Base-by-base conservation (phyloP, 2,329 filamentous ascomycete genomes). In the Calonectria leucothoes region DNA sequence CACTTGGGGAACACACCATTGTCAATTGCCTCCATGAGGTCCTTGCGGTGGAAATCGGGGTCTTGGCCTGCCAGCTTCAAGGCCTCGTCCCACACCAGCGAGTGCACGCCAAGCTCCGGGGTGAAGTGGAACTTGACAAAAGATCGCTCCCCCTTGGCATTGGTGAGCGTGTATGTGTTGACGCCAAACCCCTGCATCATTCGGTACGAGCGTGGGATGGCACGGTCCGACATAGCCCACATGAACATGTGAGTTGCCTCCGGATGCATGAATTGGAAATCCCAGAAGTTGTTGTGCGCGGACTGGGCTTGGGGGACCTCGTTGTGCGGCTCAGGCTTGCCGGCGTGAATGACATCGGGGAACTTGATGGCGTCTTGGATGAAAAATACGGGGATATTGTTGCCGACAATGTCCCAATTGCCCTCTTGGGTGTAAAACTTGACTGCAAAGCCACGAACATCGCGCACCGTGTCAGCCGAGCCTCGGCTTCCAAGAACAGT, bases 171-270 rank as follows among this genome's bases (percentile, higher is more conserved):
- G 79, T 88, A 96, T 0, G 94, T 96, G 83, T 96, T 95, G 77
- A 96, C 94, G 68, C 94, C 94, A 71, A 96, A 96, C 0, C 94
- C 94, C 77, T 96, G 93, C 93, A 96, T 95, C 93, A 95, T 95
- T 29, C 94, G 91, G 84, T 89, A 95, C 0, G 93, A 94, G 3
- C 93, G 90, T 1, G 94, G 94, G 70, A 95, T 95, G 0, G 88
- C 88, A 33, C 93, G 89, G 81, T 95, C 94, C 11, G 91, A 93
- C 92, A 95, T 94, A 35, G 91, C 86, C 94, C 94, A 96, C 88
- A 94, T 91, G 77, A 91, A 93, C 93, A 95, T 95, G 82, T 95
- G 93, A 0, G 93, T 94, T 0, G 93, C 90, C 82, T 96, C 93
- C 0, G 91, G 86, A 78, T 95, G 83, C 66, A 80, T 78, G 75